Percentiles rank a stretch among this genome's conserved stretches.
Evolutionary conservation across 192 early-diverging fungal species (phyloP).

Genomic region (Coemansia sp.): DNA sequence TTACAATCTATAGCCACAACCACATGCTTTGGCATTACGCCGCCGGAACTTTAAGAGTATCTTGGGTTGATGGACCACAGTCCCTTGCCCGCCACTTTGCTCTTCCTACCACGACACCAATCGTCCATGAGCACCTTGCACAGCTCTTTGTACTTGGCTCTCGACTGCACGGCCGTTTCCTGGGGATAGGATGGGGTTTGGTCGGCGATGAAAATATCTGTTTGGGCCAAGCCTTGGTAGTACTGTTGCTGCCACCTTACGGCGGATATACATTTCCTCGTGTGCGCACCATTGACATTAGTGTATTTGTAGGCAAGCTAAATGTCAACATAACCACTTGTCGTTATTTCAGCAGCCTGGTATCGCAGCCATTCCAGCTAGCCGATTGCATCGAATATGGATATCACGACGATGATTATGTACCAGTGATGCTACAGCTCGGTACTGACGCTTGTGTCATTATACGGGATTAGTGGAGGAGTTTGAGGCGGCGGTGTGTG

Average conservation of each 20-base stretch:
- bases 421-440: not conserved
- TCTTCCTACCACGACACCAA: too few species aligned
- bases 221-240: not conserved
- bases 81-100: too few species aligned
- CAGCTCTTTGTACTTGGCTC: too few species aligned
- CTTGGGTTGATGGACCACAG: too few species aligned
- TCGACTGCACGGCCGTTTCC: too few species aligned
- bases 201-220: not conserved
- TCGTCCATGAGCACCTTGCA: too few species aligned
- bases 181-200: too few species aligned
- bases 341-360: not conserved
- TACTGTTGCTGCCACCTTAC: not conserved
- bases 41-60: too few species aligned
- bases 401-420: not conserved
- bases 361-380: not conserved
- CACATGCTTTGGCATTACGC: too few species aligned
- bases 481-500: not conserved
- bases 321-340: not conserved
- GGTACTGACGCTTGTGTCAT: not conserved
- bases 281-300: not conserved
- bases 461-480: not conserved
- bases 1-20: too few species aligned
- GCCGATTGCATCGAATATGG: not conserved
- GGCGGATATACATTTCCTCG: not conserved
- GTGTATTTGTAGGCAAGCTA: not conserved